Conservation (phyloP, 345 rosid genomes). For the Sisymbrium altissimum region DNA sequence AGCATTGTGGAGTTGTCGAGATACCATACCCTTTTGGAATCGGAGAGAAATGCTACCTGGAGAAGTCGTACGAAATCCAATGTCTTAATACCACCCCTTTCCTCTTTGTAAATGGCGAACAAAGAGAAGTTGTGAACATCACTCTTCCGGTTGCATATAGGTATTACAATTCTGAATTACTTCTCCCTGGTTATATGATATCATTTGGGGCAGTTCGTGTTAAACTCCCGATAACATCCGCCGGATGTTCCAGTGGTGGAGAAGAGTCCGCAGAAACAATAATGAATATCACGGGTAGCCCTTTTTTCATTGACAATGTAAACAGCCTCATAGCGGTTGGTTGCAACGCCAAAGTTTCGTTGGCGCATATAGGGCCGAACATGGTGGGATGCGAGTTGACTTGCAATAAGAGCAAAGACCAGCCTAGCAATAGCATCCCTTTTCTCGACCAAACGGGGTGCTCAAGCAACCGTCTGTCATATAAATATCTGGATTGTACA, state of each 20-base stretch:
- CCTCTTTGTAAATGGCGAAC: not conserved
- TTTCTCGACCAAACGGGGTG: not conserved
- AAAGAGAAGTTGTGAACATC: slow-evolving; percentile 14
- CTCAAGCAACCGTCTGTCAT: not conserved
- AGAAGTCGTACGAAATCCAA: not conserved
- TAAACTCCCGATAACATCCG: not conserved
- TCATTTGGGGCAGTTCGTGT: not conserved
- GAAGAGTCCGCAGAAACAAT: not conserved
- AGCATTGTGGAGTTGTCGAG: slow-evolving; percentile 30
- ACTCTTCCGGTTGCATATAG: not conserved
- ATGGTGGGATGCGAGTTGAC: slow-evolving; percentile 35
- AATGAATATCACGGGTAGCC: not conserved
- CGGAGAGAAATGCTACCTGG: slow-evolving; percentile 11
- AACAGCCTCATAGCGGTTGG: slow-evolving; percentile 33
- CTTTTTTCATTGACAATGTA: not conserved
- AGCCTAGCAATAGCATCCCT: not conserved
- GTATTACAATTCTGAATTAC: no score
- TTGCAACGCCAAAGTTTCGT: slow-evolving; percentile 24
- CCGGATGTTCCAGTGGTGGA: not conserved
- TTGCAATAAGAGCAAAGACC: slow-evolving; percentile 9
- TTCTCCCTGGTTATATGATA: no score
- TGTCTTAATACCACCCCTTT: slow-evolving; percentile 24
- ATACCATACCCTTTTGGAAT: slow-evolving; percentile 46
- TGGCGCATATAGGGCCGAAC: not conserved
- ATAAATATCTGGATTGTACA: not conserved